phyloP scores from a whole-genome alignment of 768 basidiomycete species.

The Mrakia frigida region DNA sequence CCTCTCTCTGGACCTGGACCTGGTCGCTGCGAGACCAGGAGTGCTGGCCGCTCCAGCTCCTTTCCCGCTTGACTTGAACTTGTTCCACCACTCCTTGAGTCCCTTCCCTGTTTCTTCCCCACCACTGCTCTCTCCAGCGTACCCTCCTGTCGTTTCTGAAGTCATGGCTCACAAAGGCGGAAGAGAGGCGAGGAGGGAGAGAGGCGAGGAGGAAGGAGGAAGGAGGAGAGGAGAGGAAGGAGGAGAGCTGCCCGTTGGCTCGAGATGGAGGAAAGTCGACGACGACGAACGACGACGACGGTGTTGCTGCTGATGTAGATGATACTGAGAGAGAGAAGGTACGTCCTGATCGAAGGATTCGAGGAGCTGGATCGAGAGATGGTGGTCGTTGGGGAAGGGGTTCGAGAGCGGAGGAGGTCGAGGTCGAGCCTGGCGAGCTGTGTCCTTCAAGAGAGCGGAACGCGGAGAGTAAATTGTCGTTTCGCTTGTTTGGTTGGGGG shows the following conservation, averaged over 20 bases:
- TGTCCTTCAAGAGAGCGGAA: no score
- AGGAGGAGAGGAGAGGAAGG: neutral
- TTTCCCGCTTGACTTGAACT: constrained; percentile 19
- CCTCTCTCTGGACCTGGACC: neutral
- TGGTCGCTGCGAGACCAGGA: no score
- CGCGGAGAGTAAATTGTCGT: no score
- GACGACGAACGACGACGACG: neutral
- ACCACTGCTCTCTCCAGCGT: constrained; percentile 26
- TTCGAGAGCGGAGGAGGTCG: neutral
- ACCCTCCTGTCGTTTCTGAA: neutral
- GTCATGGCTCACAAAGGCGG: neutral
- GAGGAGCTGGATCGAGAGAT: neutral
- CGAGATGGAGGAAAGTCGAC: neutral
- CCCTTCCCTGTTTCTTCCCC: constrained; percentile 25
- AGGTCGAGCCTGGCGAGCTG: no score
- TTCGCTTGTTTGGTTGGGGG: no score
- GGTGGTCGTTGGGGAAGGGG: neutral
- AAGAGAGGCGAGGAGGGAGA: neutral
- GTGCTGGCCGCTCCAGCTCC: neutral
- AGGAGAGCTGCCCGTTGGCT: no score
- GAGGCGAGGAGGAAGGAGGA: neutral
- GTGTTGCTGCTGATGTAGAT: neutral
- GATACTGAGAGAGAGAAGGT: neutral
- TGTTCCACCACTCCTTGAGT: constrained; percentile 30
- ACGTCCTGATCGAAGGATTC: neutral